A percentile compares a stretch with the other conserved stretches of the same genome.
Conservation (phyloP, 78 protist species). For the Chrysochromulina tobinii region DNA sequence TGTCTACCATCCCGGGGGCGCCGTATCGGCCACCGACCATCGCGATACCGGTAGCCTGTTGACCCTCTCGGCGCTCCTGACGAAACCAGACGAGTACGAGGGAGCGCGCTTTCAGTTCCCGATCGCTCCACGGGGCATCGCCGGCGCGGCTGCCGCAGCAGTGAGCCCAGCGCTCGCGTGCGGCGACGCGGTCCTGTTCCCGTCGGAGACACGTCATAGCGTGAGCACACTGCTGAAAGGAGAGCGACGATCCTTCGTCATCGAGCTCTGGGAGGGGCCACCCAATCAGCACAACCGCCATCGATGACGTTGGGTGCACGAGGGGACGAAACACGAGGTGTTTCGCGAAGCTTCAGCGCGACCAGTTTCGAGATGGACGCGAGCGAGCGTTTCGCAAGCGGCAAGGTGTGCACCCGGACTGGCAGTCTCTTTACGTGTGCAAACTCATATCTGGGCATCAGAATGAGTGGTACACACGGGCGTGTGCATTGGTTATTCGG, state of each 20-base stretch:
- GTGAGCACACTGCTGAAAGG: not conserved
- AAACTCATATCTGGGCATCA: no score
- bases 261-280: not conserved
- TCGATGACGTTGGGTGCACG: not conserved
- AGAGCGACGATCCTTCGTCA: not conserved
- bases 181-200: not conserved
- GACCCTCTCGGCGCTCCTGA: not conserved
- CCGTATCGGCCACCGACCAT: not conserved
- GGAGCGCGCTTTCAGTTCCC: not conserved
- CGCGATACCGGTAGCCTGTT: not conserved
- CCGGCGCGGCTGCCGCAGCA: not conserved
- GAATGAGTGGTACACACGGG: no score
- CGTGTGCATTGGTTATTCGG: no score
- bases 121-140: not conserved
- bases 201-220: not conserved
- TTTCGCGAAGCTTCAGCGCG: no score
- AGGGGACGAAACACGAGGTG: no score
- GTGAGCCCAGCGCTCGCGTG: not conserved
- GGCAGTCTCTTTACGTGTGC: no score
- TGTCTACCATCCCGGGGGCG: not conserved
- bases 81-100: not conserved
- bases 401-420: no score
- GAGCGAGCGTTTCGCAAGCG: no score
- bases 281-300: not conserved
- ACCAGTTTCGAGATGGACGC: no score